Percentiles rank a stretch among this genome's conserved stretches.
phyloP scores from a whole-genome alignment of 2,329 filamentous ascomycete genomes.

The Drechslerella dactyloides region DNA sequence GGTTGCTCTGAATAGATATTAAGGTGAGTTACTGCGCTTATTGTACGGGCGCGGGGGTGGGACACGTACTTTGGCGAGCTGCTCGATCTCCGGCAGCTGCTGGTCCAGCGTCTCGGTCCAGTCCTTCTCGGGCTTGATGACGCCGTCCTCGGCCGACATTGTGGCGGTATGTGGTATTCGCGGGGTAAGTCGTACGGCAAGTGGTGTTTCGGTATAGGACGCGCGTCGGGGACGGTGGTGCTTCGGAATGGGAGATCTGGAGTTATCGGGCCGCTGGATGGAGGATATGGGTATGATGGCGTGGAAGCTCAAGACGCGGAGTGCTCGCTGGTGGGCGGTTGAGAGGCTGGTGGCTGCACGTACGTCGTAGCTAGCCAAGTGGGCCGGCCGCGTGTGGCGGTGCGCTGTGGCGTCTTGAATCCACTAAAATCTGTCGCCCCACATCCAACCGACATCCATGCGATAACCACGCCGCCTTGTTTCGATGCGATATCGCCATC shows the following conservation, averaged over 20 bases:
- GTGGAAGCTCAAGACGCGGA: slow-evolving; percentile 30
- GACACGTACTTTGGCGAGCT: slow-evolving; percentile 76
- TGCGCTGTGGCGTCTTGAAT: no score
- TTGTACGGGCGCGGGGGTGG: slow-evolving; percentile 53
- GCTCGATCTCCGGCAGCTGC: slow-evolving; percentile 86
- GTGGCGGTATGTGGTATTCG: slow-evolving; percentile 23
- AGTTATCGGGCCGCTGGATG: slow-evolving; percentile 17
- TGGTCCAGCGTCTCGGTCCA: slow-evolving; percentile 95
- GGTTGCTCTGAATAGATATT: slow-evolving; percentile 69
- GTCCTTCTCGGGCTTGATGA: slow-evolving; percentile 77
- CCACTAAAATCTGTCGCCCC: no score
- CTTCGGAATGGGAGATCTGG: slow-evolving; percentile 27
- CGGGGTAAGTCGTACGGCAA: slow-evolving; percentile 6
- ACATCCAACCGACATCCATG: no score
- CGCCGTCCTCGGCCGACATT: slow-evolving; percentile 56
- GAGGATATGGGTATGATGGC: background rate
- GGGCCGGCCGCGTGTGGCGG: no score
- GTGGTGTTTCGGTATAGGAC: slow-evolving; percentile 2
- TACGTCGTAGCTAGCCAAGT: no score
- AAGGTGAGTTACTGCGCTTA: slow-evolving; percentile 49
- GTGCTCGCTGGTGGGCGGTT: slow-evolving; percentile 14
- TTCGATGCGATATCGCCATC: no score
- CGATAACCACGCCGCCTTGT: no score
- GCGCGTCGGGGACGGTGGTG: slow-evolving; percentile 13
- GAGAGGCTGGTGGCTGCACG: slow-evolving; percentile 9